These are phyloP conservation scores for Cryptococcus maquisensis DNA, from an alignment of 1,284 basidiomycete genomes.

Conservation along the genomic window DNA sequence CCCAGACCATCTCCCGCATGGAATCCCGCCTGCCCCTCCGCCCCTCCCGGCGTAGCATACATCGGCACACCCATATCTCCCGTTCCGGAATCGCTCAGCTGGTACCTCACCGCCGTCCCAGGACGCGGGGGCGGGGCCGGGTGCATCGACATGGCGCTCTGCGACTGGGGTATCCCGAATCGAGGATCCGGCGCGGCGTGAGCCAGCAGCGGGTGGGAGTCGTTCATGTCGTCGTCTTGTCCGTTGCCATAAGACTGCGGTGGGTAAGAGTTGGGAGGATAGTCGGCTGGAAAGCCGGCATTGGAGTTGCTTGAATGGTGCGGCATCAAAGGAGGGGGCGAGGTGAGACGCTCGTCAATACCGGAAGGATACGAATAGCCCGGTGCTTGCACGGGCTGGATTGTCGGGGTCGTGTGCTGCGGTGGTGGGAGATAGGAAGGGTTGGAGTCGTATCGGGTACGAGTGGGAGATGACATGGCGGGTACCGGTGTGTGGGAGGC, in stretches of 20 bases:
- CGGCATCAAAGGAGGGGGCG: constrained; percentile 36
- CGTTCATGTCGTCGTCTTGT: constrained; percentile 34
- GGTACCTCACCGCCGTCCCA: constrained; percentile 15
- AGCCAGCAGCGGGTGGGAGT: constrained; percentile 35
- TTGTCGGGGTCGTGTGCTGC: not conserved
- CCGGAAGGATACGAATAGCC: constrained; percentile 17
- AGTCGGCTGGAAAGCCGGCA: not conserved
- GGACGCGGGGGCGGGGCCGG: not conserved
- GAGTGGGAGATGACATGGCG: not conserved
- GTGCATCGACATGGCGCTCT: constrained; percentile 15
- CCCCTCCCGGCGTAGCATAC: constrained; percentile 12
- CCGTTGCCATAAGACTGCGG: constrained; percentile 10
- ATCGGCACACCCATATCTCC: constrained; percentile 24
- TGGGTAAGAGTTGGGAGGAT: constrained; percentile 9
- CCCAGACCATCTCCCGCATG: constrained; percentile 9
- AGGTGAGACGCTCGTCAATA: constrained; percentile 29
- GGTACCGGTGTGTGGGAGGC: constrained; percentile 4
- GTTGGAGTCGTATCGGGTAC: constrained; percentile 23
- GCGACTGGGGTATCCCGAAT: constrained; percentile 23
- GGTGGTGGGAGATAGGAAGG: constrained; percentile 12
- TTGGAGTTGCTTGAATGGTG: constrained; percentile 20
- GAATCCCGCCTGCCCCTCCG: constrained; percentile 7
- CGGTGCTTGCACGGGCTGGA: not conserved
- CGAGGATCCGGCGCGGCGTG: constrained; percentile 30
- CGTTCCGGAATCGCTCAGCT: constrained; percentile 21